Percentiles rank a stretch among this genome's conserved stretches.
Conservation (phyloP, 176 grass and related monocot species). For the Miscanthus lutarioriparius region DNA sequence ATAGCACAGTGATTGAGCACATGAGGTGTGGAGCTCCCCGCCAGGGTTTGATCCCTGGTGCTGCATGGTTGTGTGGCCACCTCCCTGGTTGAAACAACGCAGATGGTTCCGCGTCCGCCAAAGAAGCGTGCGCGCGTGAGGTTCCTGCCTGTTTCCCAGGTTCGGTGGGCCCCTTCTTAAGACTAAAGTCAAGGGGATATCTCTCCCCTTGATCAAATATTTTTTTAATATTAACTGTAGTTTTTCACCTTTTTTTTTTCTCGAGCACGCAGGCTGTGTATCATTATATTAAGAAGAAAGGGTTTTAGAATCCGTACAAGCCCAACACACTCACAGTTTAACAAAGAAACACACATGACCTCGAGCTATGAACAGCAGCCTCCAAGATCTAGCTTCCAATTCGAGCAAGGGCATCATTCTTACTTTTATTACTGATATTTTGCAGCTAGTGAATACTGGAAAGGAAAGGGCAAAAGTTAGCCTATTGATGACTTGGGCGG, state of each 20-base stretch:
- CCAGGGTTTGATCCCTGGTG: not conserved
- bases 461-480: conserved; percentile 96
- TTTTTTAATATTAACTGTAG: not conserved
- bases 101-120: not conserved
- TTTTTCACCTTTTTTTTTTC: not conserved
- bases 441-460: conserved; percentile 92
- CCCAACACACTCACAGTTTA: not conserved
- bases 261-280: not conserved
- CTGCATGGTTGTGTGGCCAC: not conserved
- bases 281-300: not conserved
- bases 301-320: not conserved
- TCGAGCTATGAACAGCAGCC: not conserved
- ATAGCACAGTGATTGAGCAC: not conserved
- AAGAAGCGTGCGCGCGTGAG: not conserved
- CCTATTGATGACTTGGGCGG: conserved; percentile 92
- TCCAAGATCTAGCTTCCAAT: not conserved
- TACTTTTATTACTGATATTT: conserved; percentile 30
- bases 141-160: not conserved
- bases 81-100: not conserved
- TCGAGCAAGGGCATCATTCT: not conserved
- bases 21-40: not conserved
- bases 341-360: not conserved
- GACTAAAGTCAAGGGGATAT: not conserved
- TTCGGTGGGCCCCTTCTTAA: not conserved
- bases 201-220: not conserved